Percentiles rank a stretch among this genome's conserved stretches.
Evolutionary conservation across 768 basidiomycete species (phyloP).

Genomic region (Phylloporus arenicola): DNA sequence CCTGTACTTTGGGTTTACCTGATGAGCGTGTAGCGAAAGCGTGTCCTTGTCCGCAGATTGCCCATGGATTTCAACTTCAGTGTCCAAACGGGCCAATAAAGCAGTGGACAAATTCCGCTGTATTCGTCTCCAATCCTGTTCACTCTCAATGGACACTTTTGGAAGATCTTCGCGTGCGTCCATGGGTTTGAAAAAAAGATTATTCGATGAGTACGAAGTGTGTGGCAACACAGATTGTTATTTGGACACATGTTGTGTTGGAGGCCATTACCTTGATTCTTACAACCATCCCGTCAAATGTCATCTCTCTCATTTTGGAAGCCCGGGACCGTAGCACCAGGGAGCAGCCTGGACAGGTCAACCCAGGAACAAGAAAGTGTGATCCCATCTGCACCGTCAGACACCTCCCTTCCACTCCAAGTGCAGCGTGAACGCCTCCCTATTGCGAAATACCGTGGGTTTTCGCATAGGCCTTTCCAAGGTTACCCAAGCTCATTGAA

Average conservation of each 20-base stretch:
- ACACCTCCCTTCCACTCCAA: constrained; percentile 56
- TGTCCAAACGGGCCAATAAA: constrained; percentile 42
- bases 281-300: constrained; percentile 28
- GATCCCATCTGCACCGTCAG: constrained; percentile 56
- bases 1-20: constrained; percentile 33
- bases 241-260: constrained; percentile 2
- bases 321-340: constrained; percentile 79
- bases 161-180: constrained; percentile 40
- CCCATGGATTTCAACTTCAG: constrained; percentile 38
- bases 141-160: constrained; percentile 58
- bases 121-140: constrained; percentile 63
- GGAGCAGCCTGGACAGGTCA: constrained; percentile 81
- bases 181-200: not conserved
- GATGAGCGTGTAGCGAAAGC: constrained; percentile 45
- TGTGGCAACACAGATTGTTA: not conserved
- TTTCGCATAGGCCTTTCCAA: constrained; percentile 3
- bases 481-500: not conserved
- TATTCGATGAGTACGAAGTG: too few relatives aligned
- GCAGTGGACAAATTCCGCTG: constrained; percentile 47
- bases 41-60: constrained; percentile 41
- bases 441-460: constrained; percentile 80
- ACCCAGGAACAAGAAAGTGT: constrained; percentile 71
- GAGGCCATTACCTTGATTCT: not conserved
- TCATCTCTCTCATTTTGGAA: constrained; percentile 77
- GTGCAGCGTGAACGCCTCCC: constrained; percentile 79